These are phyloP conservation scores for Podospora australis DNA, from an alignment of 495 filamentous ascomycete species.

Conservation along the genomic window DNA sequence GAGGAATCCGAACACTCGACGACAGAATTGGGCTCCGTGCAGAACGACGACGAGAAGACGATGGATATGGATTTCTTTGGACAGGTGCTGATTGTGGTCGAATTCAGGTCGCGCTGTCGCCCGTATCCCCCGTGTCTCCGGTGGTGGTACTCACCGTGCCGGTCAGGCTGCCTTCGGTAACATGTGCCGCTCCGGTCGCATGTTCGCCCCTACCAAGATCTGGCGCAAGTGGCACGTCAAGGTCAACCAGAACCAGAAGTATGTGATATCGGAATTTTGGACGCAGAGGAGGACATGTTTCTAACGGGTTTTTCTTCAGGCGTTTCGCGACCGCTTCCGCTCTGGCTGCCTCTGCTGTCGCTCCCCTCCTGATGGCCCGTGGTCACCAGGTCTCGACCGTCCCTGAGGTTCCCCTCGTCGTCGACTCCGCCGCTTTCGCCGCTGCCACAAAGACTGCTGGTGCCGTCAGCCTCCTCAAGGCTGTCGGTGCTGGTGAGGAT, in stretches of 20 bases:
- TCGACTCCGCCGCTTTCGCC: slow-evolving; percentile 82
- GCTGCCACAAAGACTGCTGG: slow-evolving; percentile 80
- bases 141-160: slow-evolving; percentile 99
- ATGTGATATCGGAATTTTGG: slow-evolving; percentile 24
- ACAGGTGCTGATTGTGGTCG: slow-evolving; percentile 1
- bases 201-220: slow-evolving; percentile 99
- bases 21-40: too few relatives aligned
- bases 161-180: slow-evolving; percentile 99
- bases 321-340: slow-evolving; percentile 97
- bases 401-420: slow-evolving; percentile 92
- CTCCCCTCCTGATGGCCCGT: slow-evolving; percentile 89
- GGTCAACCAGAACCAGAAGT: slow-evolving; percentile 97
- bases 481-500: slow-evolving; percentile 82
- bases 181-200: slow-evolving; percentile 98
- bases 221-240: slow-evolving; percentile 99
- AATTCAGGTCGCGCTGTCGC: slow-evolving; percentile 88
- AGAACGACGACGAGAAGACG: slow-evolving; percentile 13
- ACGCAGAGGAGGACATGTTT: not conserved
- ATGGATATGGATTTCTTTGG: slow-evolving; percentile 6
- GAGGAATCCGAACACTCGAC: too few relatives aligned
- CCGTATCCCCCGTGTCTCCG: slow-evolving; percentile 99
- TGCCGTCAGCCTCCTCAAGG: slow-evolving; percentile 78
- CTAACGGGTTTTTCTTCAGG: slow-evolving; percentile 36
- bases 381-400: slow-evolving; percentile 90
- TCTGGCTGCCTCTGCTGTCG: slow-evolving; percentile 89